phyloP scores from a whole-genome alignment of 2,329 filamentous ascomycete species.

The Myrmaecium sp. region DNA sequence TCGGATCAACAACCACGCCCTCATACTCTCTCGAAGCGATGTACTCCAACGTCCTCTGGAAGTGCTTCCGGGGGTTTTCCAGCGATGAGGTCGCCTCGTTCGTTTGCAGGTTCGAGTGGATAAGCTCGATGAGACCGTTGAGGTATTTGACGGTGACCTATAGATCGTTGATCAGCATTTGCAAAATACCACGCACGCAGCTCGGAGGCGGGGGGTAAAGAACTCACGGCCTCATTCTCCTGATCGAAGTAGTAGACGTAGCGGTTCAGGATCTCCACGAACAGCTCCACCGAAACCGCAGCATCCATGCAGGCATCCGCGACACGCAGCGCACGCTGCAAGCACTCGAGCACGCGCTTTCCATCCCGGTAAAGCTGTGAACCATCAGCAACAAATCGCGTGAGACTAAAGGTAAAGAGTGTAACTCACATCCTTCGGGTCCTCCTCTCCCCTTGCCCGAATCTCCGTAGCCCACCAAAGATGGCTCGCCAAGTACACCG shows the following conservation, averaged over 20 bases:
- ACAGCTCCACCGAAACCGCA: slow-evolving; percentile 88
- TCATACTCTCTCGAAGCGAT: slow-evolving; percentile 86
- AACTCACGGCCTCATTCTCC: slow-evolving; percentile 75
- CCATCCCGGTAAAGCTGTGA: slow-evolving; percentile 82
- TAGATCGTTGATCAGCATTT: slow-evolving; percentile 4
- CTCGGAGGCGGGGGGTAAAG: background rate
- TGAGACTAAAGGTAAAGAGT: background rate
- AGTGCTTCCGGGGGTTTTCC: slow-evolving; percentile 84
- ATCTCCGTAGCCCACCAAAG: slow-evolving; percentile 95
- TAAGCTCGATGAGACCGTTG: slow-evolving; percentile 93
- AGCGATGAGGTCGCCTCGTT: slow-evolving; percentile 70
- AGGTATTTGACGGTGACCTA: slow-evolving; percentile 89
- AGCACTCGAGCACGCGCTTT: slow-evolving; percentile 88
- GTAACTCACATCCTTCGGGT: slow-evolving; percentile 55
- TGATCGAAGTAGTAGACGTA: slow-evolving; percentile 99
- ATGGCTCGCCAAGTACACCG: slow-evolving; percentile 91
- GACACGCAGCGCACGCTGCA: slow-evolving; percentile 86
- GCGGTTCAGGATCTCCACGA: slow-evolving; percentile 94
- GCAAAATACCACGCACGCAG: background rate
- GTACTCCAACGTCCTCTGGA: slow-evolving; percentile 86
- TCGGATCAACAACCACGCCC: slow-evolving; percentile 59
- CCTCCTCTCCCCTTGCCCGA: slow-evolving; percentile 57
- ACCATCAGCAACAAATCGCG: background rate
- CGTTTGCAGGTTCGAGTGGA: slow-evolving; percentile 84
- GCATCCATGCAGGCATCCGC: slow-evolving; percentile 99